A percentile compares a stretch with the other conserved stretches of the same genome.
Evolutionary conservation across 345 rosid species (phyloP).

Genomic region (Eutrema heterophyllum): DNA sequence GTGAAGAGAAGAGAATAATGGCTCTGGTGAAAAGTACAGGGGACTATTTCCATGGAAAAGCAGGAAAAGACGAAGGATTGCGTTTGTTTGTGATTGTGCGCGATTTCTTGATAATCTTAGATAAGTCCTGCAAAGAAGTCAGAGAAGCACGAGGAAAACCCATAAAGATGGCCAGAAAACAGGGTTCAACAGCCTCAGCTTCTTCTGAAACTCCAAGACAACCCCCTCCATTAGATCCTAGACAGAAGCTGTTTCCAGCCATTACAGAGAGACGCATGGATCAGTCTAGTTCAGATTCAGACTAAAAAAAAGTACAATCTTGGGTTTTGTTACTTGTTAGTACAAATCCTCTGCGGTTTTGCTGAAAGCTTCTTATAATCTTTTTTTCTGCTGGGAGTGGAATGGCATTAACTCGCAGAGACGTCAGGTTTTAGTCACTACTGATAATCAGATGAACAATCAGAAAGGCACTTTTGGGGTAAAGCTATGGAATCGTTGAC

Average conservation of each 20-base stretch:
- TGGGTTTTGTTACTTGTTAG: conserved; percentile 3
- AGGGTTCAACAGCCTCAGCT: conserved; percentile 43
- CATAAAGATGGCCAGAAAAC: conserved; percentile 46
- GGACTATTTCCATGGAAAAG: conserved; percentile 94
- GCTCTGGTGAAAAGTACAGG: conserved; percentile 85
- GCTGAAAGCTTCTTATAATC: conserved; percentile 12
- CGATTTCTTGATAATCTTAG: conserved; percentile 78
- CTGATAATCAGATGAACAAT: not conserved
- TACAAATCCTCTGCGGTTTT: conserved; percentile 3
- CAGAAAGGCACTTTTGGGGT: not conserved
- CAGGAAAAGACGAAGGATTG: conserved; percentile 87
- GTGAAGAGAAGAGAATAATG: conserved; percentile 87
- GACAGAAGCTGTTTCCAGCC: conserved; percentile 66
- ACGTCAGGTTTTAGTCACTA: conserved; percentile 13
- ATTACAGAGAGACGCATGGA: conserved; percentile 54
- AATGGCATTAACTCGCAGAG: not conserved
- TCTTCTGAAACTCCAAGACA: conserved; percentile 39
- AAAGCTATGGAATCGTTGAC: not conserved
- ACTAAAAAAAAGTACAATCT: conserved; percentile 33
- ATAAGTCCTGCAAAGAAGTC: conserved; percentile 84
- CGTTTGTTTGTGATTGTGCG: conserved; percentile 73
- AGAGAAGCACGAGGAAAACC: conserved; percentile 50
- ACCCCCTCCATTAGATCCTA: conserved; percentile 46
- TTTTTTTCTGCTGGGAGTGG: not conserved
- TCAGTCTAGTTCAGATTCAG: conserved; percentile 56